Conservation (phyloP, 176 grass and related monocot genomes). For the Phyllostachys edulis region DNA sequence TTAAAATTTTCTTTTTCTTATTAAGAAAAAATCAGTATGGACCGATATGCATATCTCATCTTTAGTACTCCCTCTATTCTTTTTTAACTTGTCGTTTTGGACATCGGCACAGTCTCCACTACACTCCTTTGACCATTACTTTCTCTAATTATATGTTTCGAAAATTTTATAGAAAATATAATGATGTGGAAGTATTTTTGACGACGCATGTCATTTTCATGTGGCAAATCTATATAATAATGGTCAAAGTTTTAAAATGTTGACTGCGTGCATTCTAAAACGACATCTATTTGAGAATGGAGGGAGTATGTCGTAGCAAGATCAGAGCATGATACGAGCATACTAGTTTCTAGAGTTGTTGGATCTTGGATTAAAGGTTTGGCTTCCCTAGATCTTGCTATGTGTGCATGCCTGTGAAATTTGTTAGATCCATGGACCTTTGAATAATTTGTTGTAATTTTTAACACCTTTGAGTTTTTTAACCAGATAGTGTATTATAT, state of each 20-base stretch:
- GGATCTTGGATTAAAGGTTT: background rate
- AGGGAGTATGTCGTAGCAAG: background rate
- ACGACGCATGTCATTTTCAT: too few relatives aligned
- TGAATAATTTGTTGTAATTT: background rate
- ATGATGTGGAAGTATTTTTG: too few relatives aligned
- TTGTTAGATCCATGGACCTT: background rate
- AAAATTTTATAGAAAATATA: too few relatives aligned
- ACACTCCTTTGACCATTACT: too few relatives aligned
- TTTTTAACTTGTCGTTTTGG: too few relatives aligned
- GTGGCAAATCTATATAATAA: too few relatives aligned
- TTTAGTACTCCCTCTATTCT: background rate
- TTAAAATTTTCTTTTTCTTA: background rate
- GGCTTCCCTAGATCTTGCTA: background rate
- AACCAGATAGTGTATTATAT: background rate
- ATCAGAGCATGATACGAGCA: background rate
- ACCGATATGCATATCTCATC: background rate
- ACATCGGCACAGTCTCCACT: too few relatives aligned
- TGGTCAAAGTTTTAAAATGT: too few relatives aligned
- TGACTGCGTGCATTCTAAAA: too few relatives aligned
- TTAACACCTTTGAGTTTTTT: background rate
- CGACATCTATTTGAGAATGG: too few relatives aligned
- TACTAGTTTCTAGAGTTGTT: conserved; percentile 6
- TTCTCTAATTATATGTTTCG: too few relatives aligned
- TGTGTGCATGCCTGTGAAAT: background rate
- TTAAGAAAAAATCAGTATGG: background rate